Evolutionary conservation across 371 early-diverging fungal genomes (phyloP), one percentile per base, ranked within the genome.

Genomic region (Mycotypha africana): DNA sequence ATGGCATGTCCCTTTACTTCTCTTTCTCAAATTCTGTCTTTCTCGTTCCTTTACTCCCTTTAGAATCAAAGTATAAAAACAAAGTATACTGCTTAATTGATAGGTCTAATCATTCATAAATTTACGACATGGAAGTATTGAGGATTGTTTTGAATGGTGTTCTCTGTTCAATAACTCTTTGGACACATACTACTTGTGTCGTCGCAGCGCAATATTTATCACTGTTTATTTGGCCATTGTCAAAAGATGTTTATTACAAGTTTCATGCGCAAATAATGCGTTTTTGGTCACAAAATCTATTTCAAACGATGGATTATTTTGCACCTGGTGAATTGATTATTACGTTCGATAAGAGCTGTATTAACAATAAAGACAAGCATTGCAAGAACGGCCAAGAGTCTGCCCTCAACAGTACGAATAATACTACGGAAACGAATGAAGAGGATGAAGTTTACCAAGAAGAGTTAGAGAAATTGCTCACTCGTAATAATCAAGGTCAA

Each of bases 271-370:
- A 69, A 40, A 76, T 83, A 5, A 73, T 81, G 67, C 59, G 73
- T 17, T 71, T 83, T 30, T 87, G 84, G 75, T 76, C 80, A 4
- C 74, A 79, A 3, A 61, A 77, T 33, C 35, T 87, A 9, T 69
- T 86, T 24, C 64, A 78, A 35, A 55, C 78, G 33, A 79, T 79
- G 45, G 79, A 75, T 38, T 56, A 74, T 5, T 84, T 85, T 54
- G 74, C 79, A 11, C 87, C 88, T 1, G 61, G 79, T 10, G 69
- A 72, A 17, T 57, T 88, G 28, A 59, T 83, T 14, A 47, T 87
- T 17, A 79, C 81, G 2, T 67, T 78, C 7, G 85, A 84, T 36
- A 57, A 62, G 21, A 68, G 70, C 25, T 59, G 54, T 48, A 51
- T 53, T 2, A 21, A 51, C 22, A 60, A 56, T 9, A 51, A 28